Evolutionary conservation across 2,329 filamentous ascomycete genomes (phyloP), one percentile per base, ranked within the genome.

Genomic region (Botryotinia calthae): DNA sequence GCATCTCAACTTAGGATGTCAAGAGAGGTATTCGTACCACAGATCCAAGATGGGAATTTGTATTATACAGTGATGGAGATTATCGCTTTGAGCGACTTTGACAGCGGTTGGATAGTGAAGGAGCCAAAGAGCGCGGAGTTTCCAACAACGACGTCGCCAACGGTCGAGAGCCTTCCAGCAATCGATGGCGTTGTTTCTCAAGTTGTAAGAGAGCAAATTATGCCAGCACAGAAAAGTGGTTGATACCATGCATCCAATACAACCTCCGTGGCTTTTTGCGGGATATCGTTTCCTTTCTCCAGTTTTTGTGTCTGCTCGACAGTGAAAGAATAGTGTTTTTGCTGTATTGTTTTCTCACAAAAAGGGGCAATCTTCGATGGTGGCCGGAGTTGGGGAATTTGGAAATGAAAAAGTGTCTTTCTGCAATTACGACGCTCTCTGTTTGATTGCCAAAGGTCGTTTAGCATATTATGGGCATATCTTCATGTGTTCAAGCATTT

Each of bases 11-110:
- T 31, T 25, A 79, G 80, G 34, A 76, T 78, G 56, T 82, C 83
- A 22, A 80, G 79, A 75, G 84, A 87, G 70, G 82, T 86, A 68
- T 82, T 82, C 70, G 83, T 86, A 31, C 85, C 86, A 66, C 81
- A 82, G 65, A 81, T 85, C 46, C 82, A 84, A 73, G 82, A 84
- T 54, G 86, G 85, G 18, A 79, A 83, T 34, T 76, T 87, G 61
- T 82, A 84, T 71, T 87, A 87, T 76, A 83, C 82, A 14, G 73
- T 85, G 68, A 85, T 86, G 83, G 84, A 86, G 74, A 80, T 85
- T 61, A 80, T 84, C 56, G 82, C 82, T 58, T 74, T 74, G 40
- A 78, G 78, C 73, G 78, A 79, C 59, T 73, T 62, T 14, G 78
- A 79, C 68, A 77, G 75, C 73, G 78, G 77, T 66, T 80, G 79